Evolutionary conservation across 176 grass and related monocot genomes (phyloP), one percentile per base, ranked within the genome.

Genomic region (Lolium perenne): DNA sequence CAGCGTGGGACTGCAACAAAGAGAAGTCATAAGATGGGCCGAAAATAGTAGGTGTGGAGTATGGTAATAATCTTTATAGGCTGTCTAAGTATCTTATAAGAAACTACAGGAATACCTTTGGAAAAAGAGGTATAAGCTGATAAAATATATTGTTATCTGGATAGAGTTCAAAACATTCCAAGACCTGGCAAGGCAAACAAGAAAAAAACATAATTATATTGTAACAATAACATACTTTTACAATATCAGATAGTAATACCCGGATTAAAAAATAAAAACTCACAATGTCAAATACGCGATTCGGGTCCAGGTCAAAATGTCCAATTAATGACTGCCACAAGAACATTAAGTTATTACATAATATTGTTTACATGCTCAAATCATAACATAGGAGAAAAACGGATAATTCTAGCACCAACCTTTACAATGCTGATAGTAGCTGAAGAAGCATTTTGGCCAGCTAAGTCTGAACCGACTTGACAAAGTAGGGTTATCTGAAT

Each of bases 241-340:
- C 60, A 66, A 80, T 13, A 46, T 58, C 20, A 63, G 20, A 43
- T 26, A 32, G 76, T 64, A 85, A 57, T 56, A 79, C 76, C 13
- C 8, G 38, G 26, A 40, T 25, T 15, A 86, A 63, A 17, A 87
- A 90, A 78, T 65, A 26, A 80, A 71, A 68, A 90, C 97, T 99
- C 93, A 99, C 97, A 88, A 99, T 97, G 87, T 99, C 94, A 91
- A 97, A 99, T 73, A 97, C 94, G 75, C 90, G 97, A 89, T 99
- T 99, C 7, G 97, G 94, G 26, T 99, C 97, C 90, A 99, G 76
- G 87, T 99, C 97, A 87, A 99, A 99, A 91, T 99, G 97, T 21
- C 97, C 97, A 60, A 99, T 99, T 86, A 99, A 90, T 80, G 97
- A 99, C 97, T 99, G 88, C 50, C 80, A 84, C 62, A 78, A 56